phyloP scores from a whole-genome alignment of 495 filamentous ascomycete genomes.

The Astrothelium subdiscretum region DNA sequence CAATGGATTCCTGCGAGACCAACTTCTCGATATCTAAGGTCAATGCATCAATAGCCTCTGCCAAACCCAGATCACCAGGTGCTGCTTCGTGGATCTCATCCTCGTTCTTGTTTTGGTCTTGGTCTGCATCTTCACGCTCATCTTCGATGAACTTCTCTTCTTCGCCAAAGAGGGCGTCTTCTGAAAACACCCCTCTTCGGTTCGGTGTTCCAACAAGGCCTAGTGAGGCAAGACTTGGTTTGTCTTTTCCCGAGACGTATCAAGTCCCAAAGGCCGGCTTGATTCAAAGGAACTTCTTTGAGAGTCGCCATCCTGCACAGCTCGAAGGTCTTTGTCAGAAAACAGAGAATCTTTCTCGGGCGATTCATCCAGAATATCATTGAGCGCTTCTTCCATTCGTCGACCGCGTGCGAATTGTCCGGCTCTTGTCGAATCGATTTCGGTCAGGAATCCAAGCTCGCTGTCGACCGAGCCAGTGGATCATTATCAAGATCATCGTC shows the following conservation, averaged over 20 bases:
- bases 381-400: conserved; percentile 95
- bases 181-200: conserved; percentile 76
- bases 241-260: conserved; percentile 32
- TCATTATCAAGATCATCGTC: conserved; percentile 59
- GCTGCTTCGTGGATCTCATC: conserved; percentile 91
- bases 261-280: conserved; percentile 18
- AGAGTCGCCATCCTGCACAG: conserved; percentile 36
- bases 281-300: conserved; percentile 47
- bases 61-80: conserved; percentile 85
- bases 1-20: conserved; percentile 73
- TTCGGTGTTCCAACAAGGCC: conserved; percentile 74
- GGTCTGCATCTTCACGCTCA: conserved; percentile 65
- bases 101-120: conserved; percentile 33
- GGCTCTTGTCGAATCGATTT: conserved; percentile 17
- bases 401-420: conserved; percentile 51
- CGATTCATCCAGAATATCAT: conserved; percentile 80
- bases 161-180: conserved; percentile 87
- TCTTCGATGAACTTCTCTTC: conserved; percentile 79
- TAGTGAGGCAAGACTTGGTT: conserved; percentile 79
- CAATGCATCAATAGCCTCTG: conserved; percentile 79
- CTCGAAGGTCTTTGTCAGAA: conserved; percentile 33
- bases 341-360: conserved; percentile 42
- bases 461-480: conserved; percentile 45
- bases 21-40: conserved; percentile 84
- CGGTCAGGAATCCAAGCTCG: conserved; percentile 39